A percentile compares a stretch with the other conserved stretches of the same genome.
These are phyloP conservation scores for Amanita exitialis DNA, from an alignment of 768 basidiomycete species.

Conservation along the genomic window DNA sequence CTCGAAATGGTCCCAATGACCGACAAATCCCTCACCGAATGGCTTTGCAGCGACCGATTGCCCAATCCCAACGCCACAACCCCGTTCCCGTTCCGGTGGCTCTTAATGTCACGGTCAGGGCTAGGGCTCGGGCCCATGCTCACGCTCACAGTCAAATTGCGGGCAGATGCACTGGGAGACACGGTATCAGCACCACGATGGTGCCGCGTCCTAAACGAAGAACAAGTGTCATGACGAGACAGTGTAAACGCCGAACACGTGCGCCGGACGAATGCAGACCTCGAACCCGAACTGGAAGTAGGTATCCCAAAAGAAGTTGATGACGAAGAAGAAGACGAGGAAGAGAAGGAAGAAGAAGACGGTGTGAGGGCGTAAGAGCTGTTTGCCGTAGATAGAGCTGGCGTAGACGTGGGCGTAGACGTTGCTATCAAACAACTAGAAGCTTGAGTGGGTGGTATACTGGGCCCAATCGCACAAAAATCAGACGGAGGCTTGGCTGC, in stretches of 20 bases:
- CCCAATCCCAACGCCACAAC: neutral
- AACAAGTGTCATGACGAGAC: neutral
- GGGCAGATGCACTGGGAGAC: neutral
- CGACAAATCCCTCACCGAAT: constrained; percentile 2
- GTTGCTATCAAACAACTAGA: too few relatives aligned
- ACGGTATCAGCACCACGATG: neutral
- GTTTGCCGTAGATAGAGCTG: neutral
- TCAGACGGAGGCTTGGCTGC: neutral
- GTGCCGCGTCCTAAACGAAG: neutral
- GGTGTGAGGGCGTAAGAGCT: neutral
- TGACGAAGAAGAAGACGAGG: neutral
- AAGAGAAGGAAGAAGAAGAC: neutral
- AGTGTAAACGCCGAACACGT: constrained; percentile 2
- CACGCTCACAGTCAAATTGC: neutral
- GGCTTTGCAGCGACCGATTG: constrained; percentile 1
- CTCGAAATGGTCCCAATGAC: constrained; percentile 1
- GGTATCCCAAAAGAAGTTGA: neutral
- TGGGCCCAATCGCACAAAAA: neutral
- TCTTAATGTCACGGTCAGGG: too few relatives aligned
- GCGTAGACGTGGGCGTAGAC: neutral
- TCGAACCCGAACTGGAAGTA: neutral
- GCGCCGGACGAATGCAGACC: neutral
- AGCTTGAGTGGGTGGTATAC: neutral
- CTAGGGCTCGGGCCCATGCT: neutral
- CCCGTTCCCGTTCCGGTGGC: too few relatives aligned